phyloP scores from a whole-genome alignment of 805 yeast species.

The Candida ortonii region DNA sequence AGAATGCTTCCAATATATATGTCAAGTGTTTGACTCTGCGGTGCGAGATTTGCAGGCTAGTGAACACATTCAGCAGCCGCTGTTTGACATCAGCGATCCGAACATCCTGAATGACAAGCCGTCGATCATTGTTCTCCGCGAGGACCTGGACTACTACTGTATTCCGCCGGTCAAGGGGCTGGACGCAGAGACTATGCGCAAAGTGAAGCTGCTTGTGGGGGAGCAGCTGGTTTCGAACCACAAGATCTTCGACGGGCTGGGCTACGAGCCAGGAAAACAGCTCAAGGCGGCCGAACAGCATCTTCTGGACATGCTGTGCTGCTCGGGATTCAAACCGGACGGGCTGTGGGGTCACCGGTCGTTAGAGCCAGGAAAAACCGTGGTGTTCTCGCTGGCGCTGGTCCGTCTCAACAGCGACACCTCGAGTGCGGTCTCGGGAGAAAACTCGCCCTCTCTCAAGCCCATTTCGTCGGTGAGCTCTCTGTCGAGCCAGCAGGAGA shows the following conservation, averaged over 20 bases:
- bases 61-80: constrained; percentile 31
- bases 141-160: constrained; percentile 91
- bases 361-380: constrained; percentile 84
- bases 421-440: constrained; percentile 12
- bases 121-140: constrained; percentile 85
- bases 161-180: constrained; percentile 69
- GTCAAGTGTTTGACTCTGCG: constrained; percentile 67
- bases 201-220: constrained; percentile 73
- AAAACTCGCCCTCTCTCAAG: constrained; percentile 33
- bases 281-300: constrained; percentile 93
- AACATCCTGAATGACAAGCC: constrained; percentile 77
- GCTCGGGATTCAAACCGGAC: constrained; percentile 70
- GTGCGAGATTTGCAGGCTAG: constrained; percentile 53
- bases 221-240: constrained; percentile 53
- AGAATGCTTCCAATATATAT: constrained; percentile 77
- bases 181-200: constrained; percentile 56
- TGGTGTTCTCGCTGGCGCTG: constrained; percentile 78
- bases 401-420: constrained; percentile 47
- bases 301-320: constrained; percentile 88
- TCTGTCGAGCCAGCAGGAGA: constrained; percentile 17
- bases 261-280: constrained; percentile 50
- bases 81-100: constrained; percentile 41
- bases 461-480: constrained; percentile 27
- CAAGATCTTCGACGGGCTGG: constrained; percentile 78
- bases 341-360: constrained; percentile 87